Base-by-base conservation (phyloP, 768 basidiomycete genomes). In the Boletus subparvulus region DNA sequence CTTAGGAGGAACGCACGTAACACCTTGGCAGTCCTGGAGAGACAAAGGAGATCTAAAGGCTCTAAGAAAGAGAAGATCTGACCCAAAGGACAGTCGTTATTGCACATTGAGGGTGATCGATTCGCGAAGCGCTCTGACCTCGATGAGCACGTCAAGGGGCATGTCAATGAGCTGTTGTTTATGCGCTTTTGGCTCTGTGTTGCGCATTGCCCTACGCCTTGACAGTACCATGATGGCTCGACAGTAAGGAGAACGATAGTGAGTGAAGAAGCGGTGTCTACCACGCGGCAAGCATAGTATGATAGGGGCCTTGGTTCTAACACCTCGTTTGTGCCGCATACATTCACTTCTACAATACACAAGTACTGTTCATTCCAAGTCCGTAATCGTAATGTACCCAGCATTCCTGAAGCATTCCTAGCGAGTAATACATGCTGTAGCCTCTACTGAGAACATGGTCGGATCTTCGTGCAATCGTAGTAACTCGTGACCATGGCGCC, bases 11-110 rank as follows among this genome's bases (percentile, higher is more conserved):
- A 61, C 6, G 32, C 35, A 17, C 72, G 65, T 14, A 75, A 63
- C 9, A 56, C 62, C 40, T 74, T 74, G 10, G 64, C 67, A n/a
- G 64, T 66, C 35, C 73, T 66, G 17, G 69, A 42, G 3, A 76
- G 65, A 32, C 69, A 55, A 28, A 75, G 65, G 11, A 75, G 54
- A 49, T 75, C 71, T 7, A 68, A 32, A 0, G 75, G 73, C 11
- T 68, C 64, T 12, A 74, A 52, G 52, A 65, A 54, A 3, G 62
- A 62, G 26, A 75, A 67, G 35, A 73, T 47, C 61, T 61, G 13
- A 6, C 11, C 17, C 13, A 13, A 26, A 14, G 7, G 28, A 36
- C n/a, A 11, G 26, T 28, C 33, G 12, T 49, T 21, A 36, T 60
- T 44, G 35, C 14, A 37, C 28, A 40, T 3, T 24, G 7, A 48